Percentiles rank a stretch among this genome's conserved stretches.
Conservation (phyloP, 2,329 filamentous ascomycete species). For the Rhynchosporium secalis region DNA sequence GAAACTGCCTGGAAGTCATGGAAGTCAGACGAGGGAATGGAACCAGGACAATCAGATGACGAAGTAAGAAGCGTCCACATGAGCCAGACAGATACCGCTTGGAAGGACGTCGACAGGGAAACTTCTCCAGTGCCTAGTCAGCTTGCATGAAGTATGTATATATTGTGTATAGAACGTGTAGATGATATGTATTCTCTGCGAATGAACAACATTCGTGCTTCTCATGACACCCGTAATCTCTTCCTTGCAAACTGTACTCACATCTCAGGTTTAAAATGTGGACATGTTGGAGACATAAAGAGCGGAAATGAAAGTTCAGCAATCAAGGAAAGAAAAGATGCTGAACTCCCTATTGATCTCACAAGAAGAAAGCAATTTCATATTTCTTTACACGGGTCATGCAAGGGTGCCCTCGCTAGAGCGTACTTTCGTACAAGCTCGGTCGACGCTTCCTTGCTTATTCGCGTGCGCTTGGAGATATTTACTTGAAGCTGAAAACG, state of each 20-base stretch:
- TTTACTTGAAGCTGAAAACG: constrained; percentile 2
- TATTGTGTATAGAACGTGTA: not conserved
- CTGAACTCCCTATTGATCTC: not conserved
- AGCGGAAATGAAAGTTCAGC: no score
- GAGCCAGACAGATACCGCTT: not conserved
- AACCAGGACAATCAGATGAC: not conserved
- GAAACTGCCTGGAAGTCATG: not conserved
- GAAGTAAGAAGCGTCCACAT: not conserved
- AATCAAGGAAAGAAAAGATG: no score
- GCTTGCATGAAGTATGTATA: not conserved
- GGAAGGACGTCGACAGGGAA: not conserved
- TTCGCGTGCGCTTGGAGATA: constrained; percentile 3
- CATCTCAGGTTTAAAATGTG: no score
- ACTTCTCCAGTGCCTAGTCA: not conserved
- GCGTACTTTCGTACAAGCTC: not conserved
- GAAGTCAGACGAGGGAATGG: not conserved
- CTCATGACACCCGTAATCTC: no score
- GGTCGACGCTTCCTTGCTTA: constrained; percentile 7
- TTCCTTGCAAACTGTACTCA: no score
- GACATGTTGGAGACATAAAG: no score
- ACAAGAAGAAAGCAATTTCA: not conserved
- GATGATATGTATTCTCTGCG: not conserved
- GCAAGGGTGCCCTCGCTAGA: not conserved
- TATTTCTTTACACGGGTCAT: not conserved
- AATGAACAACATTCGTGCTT: no score